Evolutionary conservation across 2,329 filamentous ascomycete genomes (phyloP).

Genomic region (Onygenales sp.): DNA sequence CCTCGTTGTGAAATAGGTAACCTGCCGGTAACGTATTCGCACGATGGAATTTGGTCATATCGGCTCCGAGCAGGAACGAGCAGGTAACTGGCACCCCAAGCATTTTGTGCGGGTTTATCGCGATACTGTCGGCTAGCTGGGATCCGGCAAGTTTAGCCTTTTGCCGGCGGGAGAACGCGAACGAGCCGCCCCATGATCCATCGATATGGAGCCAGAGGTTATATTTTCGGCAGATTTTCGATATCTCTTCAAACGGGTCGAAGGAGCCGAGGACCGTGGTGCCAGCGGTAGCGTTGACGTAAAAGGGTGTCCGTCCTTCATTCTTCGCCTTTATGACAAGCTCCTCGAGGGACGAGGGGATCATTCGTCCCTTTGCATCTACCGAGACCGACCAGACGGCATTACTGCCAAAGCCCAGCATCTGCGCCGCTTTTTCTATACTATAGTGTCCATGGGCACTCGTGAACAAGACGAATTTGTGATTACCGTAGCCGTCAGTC

Average conservation of each 20-base stretch:
- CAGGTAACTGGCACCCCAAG: conserved; percentile 83
- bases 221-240: conserved; percentile 59
- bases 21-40: conserved; percentile 82
- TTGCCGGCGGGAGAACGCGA: conserved; percentile 63
- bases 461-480: conserved; percentile 74
- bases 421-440: conserved; percentile 87
- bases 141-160: conserved; percentile 57
- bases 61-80: conserved; percentile 72
- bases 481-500: conserved; percentile 53
- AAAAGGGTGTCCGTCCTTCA: conserved; percentile 73
- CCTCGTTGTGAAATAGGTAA: conserved; percentile 65
- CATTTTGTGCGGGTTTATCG: conserved; percentile 97
- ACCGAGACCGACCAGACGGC: conserved; percentile 68
- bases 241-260: conserved; percentile 66
- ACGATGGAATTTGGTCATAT: conserved; percentile 65
- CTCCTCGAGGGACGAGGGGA: conserved; percentile 52
- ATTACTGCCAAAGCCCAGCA: conserved; percentile 69
- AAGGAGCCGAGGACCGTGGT: conserved; percentile 89
- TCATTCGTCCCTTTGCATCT: conserved; percentile 64
- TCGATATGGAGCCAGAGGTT: conserved; percentile 90
- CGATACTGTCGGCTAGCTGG: conserved; percentile 68
- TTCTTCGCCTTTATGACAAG: conserved; percentile 52
- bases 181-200: conserved; percentile 79
- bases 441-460: conserved; percentile 88
- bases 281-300: conserved; percentile 90